Evolutionary conservation across 2,329 filamentous ascomycete genomes (phyloP), one percentile per base, ranked within the genome.

Genomic region (Calonectria leucothoes): DNA sequence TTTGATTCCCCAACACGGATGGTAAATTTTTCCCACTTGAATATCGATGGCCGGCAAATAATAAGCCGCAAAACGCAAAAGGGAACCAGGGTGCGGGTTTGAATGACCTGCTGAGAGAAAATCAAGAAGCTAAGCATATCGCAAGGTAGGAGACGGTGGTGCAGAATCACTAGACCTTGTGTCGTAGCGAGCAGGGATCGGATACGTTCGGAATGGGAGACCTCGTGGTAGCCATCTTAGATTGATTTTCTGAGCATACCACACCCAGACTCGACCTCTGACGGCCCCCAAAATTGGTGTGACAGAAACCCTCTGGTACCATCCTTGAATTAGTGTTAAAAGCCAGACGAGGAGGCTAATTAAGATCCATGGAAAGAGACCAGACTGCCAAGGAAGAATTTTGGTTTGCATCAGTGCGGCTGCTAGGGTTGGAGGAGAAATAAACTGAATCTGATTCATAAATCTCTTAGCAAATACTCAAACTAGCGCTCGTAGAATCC

Each of bases 401-500:
- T 61, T 17, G 4, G 55, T 37, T 8, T 61, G 55, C 55, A 61
- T 61, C 23, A 61, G 4, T 8, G 33, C 55, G 4, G 55, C 33
- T 6, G 55, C 33, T 8, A 61, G 15, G 3, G 55, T 25, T 27
- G 55, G 55, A 20, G 55, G 33, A 15, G 55, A 39, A 1, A 61
- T 39, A 17, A 39, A 20, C 25, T 39, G 55, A 25, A 61, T 17
- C 55, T 61, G 10, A 39, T 1, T 23, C 12, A 25, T 39, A 4
- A 0, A 12, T 11, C 4, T 11, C 12, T 61, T 4, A 59, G 52
- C 1, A 8, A 25, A 17, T 7, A 4, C 17, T 4, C 17, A 6
- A 25, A 59, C 3, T 1, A 10, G 25, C n/a, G n/a, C n/a, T n/a
- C n/a, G n/a, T 8, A 0, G 0, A 15, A 5, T 17, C 1, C 8